A percentile compares a stretch with the other conserved stretches of the same genome.
Evolutionary conservation across 371 early-diverging fungal species (phyloP).

Genomic region (Hamiltosporidium magnivora): DNA sequence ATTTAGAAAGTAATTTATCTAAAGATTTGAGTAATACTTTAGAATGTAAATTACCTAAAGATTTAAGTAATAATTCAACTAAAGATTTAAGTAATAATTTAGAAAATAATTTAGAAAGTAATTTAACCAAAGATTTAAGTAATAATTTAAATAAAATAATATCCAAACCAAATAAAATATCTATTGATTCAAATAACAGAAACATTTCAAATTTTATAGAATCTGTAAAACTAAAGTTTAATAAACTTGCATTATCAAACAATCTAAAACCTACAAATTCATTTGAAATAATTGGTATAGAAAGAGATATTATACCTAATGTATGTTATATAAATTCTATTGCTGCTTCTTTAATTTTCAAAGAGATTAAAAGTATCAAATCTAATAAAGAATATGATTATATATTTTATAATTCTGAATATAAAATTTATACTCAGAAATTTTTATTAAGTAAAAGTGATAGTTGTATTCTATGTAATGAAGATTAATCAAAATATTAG

Average conservation of each 20-base stretch:
- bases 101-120: slow-evolving; percentile 3
- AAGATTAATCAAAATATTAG: not conserved
- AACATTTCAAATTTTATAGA: not conserved
- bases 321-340: slow-evolving; percentile 43
- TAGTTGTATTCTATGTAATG: not conserved
- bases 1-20: no score
- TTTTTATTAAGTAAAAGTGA: not conserved
- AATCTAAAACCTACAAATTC: slow-evolving; percentile 11
- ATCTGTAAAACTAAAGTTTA: not conserved
- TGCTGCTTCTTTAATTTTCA: slow-evolving; percentile 29
- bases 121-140: slow-evolving; percentile 3
- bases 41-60: no score
- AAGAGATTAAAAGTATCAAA: not conserved
- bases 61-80: no score
- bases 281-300: slow-evolving; percentile 18
- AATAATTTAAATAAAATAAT: no score
- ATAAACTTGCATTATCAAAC: slow-evolving; percentile 13
- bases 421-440: slow-evolving; percentile 1
- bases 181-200: slow-evolving; percentile 3
- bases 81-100: no score
- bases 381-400: slow-evolving; percentile 25
- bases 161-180: no score
- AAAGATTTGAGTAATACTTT: no score
- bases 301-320: slow-evolving; percentile 28
- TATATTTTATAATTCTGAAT: slow-evolving; percentile 24